phyloP scores from a whole-genome alignment of 163 green algal species.

The Volvox carteri region DNA sequence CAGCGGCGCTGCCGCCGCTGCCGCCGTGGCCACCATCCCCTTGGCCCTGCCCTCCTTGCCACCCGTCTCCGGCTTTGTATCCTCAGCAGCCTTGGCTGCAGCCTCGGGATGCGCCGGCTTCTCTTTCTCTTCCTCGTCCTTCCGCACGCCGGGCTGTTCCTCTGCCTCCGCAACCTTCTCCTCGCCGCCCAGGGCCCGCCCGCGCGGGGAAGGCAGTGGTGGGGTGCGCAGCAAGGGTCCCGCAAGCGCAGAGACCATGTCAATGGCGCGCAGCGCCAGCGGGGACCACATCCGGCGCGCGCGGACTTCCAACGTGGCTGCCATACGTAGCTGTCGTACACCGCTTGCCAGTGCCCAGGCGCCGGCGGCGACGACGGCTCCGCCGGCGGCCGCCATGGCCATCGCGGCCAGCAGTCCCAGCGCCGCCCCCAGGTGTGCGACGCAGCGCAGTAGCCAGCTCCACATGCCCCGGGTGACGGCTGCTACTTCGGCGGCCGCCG shows the following conservation, averaged over 20 bases:
- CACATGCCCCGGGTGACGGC: conserved; percentile 53
- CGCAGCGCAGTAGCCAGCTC: conserved; percentile 49
- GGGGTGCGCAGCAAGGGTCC: conserved; percentile 10
- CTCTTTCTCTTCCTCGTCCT: not conserved
- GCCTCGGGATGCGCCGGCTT: not conserved
- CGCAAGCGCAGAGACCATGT: conserved; percentile 3
- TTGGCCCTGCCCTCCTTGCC: not conserved
- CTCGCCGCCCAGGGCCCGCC: not conserved
- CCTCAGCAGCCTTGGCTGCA: not conserved
- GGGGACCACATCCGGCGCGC: conserved; percentile 38
- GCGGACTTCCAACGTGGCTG: conserved; percentile 18
- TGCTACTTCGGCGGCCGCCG: conserved; percentile 28
- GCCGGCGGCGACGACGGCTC: conserved; percentile 6
- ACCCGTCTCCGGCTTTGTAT: not conserved
- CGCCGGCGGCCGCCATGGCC: conserved; percentile 6
- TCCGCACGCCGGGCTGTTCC: no score
- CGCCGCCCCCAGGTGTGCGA: conserved; percentile 18
- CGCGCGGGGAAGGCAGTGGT: not conserved
- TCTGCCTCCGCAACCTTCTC: not conserved
- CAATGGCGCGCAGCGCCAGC: conserved; percentile 9
- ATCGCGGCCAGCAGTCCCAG: conserved; percentile 41
- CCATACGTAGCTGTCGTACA: conserved; percentile 22
- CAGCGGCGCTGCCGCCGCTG: not conserved
- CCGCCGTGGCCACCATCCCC: not conserved
- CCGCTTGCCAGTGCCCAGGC: conserved; percentile 12